These are phyloP conservation scores for Umbelopsis ramanniana DNA, from an alignment of 192 early-diverging fungal genomes.

Conservation along the genomic window DNA sequence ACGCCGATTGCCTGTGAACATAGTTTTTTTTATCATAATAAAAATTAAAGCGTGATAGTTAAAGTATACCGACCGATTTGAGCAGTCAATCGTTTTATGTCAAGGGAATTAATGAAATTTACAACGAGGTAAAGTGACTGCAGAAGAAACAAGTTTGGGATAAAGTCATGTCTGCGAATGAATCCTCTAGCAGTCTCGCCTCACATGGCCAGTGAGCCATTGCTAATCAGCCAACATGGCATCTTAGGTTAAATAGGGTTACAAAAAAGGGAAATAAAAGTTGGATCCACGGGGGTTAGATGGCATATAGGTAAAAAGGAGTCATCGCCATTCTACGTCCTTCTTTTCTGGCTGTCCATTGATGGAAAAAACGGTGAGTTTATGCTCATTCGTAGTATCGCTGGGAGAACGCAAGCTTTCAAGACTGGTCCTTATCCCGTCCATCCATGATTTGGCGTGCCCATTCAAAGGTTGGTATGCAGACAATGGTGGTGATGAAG, in stretches of 20 bases:
- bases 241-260: not conserved
- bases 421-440: conserved; percentile 2
- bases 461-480: not conserved
- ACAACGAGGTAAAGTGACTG: not conserved
- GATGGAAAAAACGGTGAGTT: conserved; percentile 2
- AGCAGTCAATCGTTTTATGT: too few relatives aligned
- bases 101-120: not conserved
- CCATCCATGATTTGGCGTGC: conserved; percentile 5
- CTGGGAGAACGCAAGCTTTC: not conserved
- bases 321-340: not conserved
- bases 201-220: not conserved
- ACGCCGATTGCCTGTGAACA: too few relatives aligned
- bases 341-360: not conserved
- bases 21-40: too few relatives aligned
- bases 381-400: not conserved
- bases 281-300: too few relatives aligned
- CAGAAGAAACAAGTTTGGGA: not conserved
- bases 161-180: too few relatives aligned
- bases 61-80: too few relatives aligned
- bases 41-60: too few relatives aligned
- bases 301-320: too few relatives aligned
- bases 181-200: not conserved
- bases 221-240: not conserved
- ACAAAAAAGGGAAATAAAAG: not conserved
- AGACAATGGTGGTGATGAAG: not conserved